These are phyloP conservation scores for Marasmius tenuissimus DNA, from an alignment of 1,284 basidiomycete species.

Conservation along the genomic window DNA sequence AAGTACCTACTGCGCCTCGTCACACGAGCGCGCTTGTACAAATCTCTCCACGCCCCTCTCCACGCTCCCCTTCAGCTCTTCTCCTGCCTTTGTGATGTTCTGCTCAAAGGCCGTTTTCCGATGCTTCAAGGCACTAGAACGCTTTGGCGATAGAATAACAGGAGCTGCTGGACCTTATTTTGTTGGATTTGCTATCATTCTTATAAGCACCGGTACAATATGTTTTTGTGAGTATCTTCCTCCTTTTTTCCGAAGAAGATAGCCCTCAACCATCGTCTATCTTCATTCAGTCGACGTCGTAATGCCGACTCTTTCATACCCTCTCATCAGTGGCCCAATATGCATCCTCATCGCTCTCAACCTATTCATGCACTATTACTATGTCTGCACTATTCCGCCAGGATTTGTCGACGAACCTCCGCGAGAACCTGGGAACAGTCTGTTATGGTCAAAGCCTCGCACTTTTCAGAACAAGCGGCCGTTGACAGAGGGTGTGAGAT, in stretches of 20 bases:
- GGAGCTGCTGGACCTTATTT: slow-evolving; percentile 92
- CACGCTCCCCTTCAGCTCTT: no score
- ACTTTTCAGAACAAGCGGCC: slow-evolving; percentile 20
- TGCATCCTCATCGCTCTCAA: slow-evolving; percentile 80
- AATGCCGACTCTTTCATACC: slow-evolving; percentile 50
- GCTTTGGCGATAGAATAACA: slow-evolving; percentile 76
- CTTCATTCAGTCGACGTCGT: slow-evolving; percentile 68
- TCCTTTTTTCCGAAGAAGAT: neutral
- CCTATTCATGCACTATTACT: slow-evolving; percentile 82
- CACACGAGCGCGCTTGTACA: no score
- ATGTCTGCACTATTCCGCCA: slow-evolving; percentile 75
- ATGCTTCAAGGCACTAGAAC: slow-evolving; percentile 84
- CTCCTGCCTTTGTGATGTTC: slow-evolving; percentile 30
- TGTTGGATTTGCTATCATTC: slow-evolving; percentile 71
- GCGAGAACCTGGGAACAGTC: slow-evolving; percentile 34
- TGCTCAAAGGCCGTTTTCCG: slow-evolving; percentile 70
- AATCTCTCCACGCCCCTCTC: no score
- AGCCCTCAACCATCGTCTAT: no score
- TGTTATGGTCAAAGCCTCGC: slow-evolving; percentile 55
- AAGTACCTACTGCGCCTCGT: no score
- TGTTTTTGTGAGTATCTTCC: slow-evolving; percentile 73
- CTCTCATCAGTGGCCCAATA: slow-evolving; percentile 58
- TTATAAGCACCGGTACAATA: slow-evolving; percentile 69
- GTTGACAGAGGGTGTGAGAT: slow-evolving; percentile 35
- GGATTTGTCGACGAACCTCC: slow-evolving; percentile 66